Percentiles rank a stretch among this genome's conserved stretches.
phyloP scores from a whole-genome alignment of 2,329 filamentous ascomycete species.

The Pseudogymnoascus sp. region DNA sequence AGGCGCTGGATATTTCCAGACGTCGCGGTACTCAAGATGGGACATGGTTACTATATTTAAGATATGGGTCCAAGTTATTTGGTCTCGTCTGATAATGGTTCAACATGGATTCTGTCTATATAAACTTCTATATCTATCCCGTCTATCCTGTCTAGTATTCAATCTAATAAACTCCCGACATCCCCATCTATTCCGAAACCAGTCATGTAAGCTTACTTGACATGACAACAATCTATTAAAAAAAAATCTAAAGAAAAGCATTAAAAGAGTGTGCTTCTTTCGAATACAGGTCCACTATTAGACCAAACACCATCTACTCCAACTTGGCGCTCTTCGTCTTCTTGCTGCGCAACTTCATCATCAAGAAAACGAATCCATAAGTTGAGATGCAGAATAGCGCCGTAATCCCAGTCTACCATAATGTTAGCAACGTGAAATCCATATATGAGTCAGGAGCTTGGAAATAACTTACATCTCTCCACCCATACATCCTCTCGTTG shows the following conservation, averaged over 20 bases:
- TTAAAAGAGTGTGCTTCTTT: constrained; percentile 3
- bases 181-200: background rate
- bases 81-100: too few relatives aligned
- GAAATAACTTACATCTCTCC: constrained; percentile 43
- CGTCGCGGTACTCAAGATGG: too few relatives aligned
- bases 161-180: background rate
- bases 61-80: too few relatives aligned
- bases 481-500: constrained; percentile 52
- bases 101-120: background rate
- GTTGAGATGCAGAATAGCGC: constrained; percentile 33
- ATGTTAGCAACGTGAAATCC: constrained; percentile 52
- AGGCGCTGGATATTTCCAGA: too few relatives aligned
- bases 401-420: constrained; percentile 38
- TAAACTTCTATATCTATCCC: background rate
- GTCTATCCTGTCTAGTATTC: background rate
- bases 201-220: background rate
- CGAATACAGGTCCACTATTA: constrained; percentile 2
- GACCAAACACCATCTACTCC: constrained; percentile 10
- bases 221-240: background rate
- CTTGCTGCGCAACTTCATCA: constrained; percentile 37
- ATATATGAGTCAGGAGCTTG: constrained; percentile 19
- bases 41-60: too few relatives aligned
- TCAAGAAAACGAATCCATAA: constrained; percentile 32
- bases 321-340: constrained; percentile 32
- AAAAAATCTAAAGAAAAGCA: constrained; percentile 5